Base-by-base conservation (phyloP, 1,284 basidiomycete genomes). In the Cystobasidium sp. region DNA sequence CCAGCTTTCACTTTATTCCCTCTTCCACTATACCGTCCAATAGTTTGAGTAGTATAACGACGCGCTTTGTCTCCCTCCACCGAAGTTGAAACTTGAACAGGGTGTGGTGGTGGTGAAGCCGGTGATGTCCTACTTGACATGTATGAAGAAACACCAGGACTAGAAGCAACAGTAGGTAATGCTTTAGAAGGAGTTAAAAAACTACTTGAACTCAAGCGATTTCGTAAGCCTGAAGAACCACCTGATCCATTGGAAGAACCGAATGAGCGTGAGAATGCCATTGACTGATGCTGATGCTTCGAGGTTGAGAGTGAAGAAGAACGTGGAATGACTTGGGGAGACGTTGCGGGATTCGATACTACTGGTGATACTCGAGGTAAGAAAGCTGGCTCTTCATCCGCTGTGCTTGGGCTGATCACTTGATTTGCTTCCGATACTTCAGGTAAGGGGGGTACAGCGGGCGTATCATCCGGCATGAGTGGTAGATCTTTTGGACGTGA, bases 111-210 rank as follows among this genome's bases (percentile, higher is more conserved):
- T 20, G 61, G 61, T 14, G 61, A 63, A 39, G 43, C 47, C 1
- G 61, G 47, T 12, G 61, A 47, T 41, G 37, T 9, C 39, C 56
- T 59, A n/a, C 56, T 41, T n/a, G 53, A 56, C 6, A 59, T 5
- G n/a, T 70, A 46, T 22, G 56, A 44, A 18, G 68, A 49, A 18
- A 24, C n/a, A 53, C 49, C 44, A 37, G 64, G 64, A 47, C 64
- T 66, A n/a, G 64, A 47, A 6, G 64, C 64, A 6, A 66, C 51
- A 5, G 69, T 71, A 51, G 69, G 59, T 41, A 49, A 47, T 20
- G 44, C 69, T 55, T 71, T 71, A 18, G 69, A 64, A 3, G 69
- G 61, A 4, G 69, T 71, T 12, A 71, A 39, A 44, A 52, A 71
- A 39, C 58, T 62, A 37, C 69, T 71, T n/a, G 69, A 71, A n/a